Base-by-base conservation (phyloP, 2,329 filamentous ascomycete genomes). In the Clathrospora elynae region DNA sequence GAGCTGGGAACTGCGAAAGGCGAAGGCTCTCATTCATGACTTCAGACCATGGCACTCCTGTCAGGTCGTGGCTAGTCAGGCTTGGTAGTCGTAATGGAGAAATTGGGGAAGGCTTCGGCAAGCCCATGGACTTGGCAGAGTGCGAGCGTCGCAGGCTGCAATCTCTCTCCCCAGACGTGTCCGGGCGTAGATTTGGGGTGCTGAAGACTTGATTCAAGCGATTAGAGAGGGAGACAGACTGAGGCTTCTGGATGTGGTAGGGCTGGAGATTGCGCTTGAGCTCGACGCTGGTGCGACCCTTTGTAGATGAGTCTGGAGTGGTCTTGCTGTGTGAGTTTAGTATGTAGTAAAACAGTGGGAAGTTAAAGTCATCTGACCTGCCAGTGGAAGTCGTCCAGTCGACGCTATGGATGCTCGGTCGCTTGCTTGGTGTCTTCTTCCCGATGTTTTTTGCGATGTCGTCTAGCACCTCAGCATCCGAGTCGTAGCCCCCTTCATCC, bases 401-500 rank as follows among this genome's bases (percentile, higher is more conserved):
- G 22, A 70, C 57, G 38, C 61, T 68, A 40, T 67, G 66, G 24
- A 70, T 55, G 35, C 67, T 70, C 3, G 61, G 52, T 24, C 67
- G 52, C 46, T 68, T 69, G n/a, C 37, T 54, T 1, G 61, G 55
- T 9, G 57, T 48, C 34, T 53, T 64, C 44, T 59, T 69, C 2
- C 55, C 62, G 2, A 66, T 46, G 25, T 64, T 59, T 25, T 37
- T 61, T 5, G 59, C 64, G 20, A 68, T 50, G 23, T 68, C 64
- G 31, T 64, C 59, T 10, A 73, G 43, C 16, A 64, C 50, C 40
- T 63, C 43, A 19, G 69, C 69, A 53, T 73, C 71, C 9, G 61
- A 55, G 42, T 73, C 70, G 28, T 71, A 72, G 9, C 66, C 66
- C 6, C 67, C 67, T 31, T 70, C 57, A 17, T 59, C 53, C 5